phyloP scores from a whole-genome alignment of 2,329 filamentous ascomycete genomes.

The Fusarium fracticaudum region DNA sequence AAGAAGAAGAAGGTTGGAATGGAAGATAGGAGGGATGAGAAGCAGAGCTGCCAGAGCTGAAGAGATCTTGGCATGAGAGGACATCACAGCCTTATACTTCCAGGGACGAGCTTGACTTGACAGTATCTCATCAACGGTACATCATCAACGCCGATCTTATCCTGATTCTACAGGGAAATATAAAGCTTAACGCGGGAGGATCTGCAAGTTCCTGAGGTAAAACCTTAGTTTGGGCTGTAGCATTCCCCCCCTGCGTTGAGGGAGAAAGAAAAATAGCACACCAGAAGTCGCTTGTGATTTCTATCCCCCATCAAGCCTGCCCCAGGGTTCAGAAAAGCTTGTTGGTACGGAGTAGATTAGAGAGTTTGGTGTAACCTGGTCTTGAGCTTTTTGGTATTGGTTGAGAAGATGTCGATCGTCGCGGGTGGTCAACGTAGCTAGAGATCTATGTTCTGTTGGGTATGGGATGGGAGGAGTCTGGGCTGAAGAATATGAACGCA shows the following conservation, averaged over 20 bases:
- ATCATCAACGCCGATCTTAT: not conserved
- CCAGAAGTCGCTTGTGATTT: accelerated
- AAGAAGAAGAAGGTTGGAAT: accelerated
- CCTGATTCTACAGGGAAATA: not conserved
- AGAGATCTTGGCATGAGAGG: not conserved
- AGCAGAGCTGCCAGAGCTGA: not conserved
- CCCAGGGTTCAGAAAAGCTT: not conserved
- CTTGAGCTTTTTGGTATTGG: not conserved
- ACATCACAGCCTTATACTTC: slow-evolving; percentile 1
- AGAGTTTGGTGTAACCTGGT: not conserved
- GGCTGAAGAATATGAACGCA: not conserved
- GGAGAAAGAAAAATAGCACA: not conserved
- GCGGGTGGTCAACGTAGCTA: not conserved
- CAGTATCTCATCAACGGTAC: not conserved
- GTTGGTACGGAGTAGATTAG: accelerated
- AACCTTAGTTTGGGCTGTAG: not conserved
- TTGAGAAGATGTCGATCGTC: not conserved
- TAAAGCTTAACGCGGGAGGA: not conserved
- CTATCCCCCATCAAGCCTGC: not conserved
- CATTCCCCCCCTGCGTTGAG: not conserved
- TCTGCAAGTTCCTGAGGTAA: not conserved
- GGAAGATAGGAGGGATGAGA: no score
- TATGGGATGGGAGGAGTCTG: not conserved
- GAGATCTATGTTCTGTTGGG: not conserved
- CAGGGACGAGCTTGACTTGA: not conserved